phyloP scores from a whole-genome alignment of 2,329 filamentous ascomycete species.

The Fusarium anthophilum region DNA sequence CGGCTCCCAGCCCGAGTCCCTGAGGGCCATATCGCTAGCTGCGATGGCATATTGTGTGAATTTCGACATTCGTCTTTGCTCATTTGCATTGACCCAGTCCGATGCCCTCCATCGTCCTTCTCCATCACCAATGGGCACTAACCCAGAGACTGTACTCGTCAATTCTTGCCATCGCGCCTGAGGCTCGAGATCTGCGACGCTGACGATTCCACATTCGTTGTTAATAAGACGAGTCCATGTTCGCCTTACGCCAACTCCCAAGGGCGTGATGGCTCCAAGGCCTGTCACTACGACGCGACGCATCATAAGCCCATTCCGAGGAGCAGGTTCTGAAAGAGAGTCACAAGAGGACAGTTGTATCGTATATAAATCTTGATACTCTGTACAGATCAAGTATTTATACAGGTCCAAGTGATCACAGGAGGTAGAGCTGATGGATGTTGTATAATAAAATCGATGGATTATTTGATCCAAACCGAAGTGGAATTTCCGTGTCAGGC shows the following conservation, averaged over 20 bases:
- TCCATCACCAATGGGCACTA: constrained; percentile 69
- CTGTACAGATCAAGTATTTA: background rate
- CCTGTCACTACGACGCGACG: constrained; percentile 86
- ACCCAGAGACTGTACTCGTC: constrained; percentile 84
- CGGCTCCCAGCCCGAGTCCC: constrained; percentile 82
- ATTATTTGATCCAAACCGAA: background rate
- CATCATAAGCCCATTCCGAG: constrained; percentile 59
- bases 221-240: constrained; percentile 86
- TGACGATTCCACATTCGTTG: constrained; percentile 82
- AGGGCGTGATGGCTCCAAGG: constrained; percentile 81
- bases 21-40: constrained; percentile 84
- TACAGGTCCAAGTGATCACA: background rate
- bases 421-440: background rate
- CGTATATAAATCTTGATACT: background rate
- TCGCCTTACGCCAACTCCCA: constrained; percentile 79
- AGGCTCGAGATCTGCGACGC: constrained; percentile 69
- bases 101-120: constrained; percentile 60
- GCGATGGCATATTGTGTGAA: constrained; percentile 94
- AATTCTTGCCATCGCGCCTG: constrained; percentile 71
- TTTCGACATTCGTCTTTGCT: constrained; percentile 82
- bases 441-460: constrained; percentile 4
- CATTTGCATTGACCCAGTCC: constrained; percentile 63
- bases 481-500: constrained; percentile 23
- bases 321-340: background rate
- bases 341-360: no score